A percentile compares a stretch with the other conserved stretches of the same genome.
phyloP scores from a whole-genome alignment of 2,329 filamentous ascomycete genomes.

The Ophioceras dolichostomum region DNA sequence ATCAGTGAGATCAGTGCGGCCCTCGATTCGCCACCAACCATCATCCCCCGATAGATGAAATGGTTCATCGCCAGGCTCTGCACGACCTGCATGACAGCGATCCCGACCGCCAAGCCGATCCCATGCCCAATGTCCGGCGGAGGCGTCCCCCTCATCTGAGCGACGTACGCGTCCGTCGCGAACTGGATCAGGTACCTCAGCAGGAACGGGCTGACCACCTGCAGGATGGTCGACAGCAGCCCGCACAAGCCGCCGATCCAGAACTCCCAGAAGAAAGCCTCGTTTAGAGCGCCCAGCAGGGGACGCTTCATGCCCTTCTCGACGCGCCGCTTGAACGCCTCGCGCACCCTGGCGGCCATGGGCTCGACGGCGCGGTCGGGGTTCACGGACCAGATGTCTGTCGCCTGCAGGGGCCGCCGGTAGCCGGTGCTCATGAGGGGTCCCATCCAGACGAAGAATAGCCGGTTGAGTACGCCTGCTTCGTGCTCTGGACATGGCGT shows the following conservation, averaged over 20 bases:
- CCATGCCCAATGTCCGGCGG: constrained; percentile 62
- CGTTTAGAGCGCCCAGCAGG: constrained; percentile 69
- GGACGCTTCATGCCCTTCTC: constrained; percentile 59
- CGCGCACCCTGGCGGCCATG: constrained; percentile 53
- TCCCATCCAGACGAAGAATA: constrained; percentile 86
- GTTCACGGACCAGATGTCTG: constrained; percentile 85
- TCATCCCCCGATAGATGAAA: constrained; percentile 87
- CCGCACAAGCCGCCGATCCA: constrained; percentile 72
- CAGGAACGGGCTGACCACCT: constrained; percentile 75
- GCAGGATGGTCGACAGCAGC: constrained; percentile 58
- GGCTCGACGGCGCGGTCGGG: constrained; percentile 62
- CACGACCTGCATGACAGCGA: constrained; percentile 73
- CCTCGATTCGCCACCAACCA: constrained; percentile 74
- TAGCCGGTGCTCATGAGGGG: constrained; percentile 84
- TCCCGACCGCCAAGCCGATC: constrained; percentile 71
- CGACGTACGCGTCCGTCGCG: constrained; percentile 65
- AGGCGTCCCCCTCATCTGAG: constrained; percentile 34
- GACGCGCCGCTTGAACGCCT: constrained; percentile 56
- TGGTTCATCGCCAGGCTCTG: constrained; percentile 78
- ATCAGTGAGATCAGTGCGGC: constrained; percentile 75
- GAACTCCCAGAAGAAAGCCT: constrained; percentile 78
- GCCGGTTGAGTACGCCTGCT: constrained; percentile 59
- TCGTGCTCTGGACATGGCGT: constrained; percentile 53
- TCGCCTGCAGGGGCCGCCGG: constrained; percentile 66
- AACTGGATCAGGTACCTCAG: constrained; percentile 81